These are phyloP conservation scores for Medicago arabica DNA, from an alignment of 306 rosid genomes.

Conservation along the genomic window DNA sequence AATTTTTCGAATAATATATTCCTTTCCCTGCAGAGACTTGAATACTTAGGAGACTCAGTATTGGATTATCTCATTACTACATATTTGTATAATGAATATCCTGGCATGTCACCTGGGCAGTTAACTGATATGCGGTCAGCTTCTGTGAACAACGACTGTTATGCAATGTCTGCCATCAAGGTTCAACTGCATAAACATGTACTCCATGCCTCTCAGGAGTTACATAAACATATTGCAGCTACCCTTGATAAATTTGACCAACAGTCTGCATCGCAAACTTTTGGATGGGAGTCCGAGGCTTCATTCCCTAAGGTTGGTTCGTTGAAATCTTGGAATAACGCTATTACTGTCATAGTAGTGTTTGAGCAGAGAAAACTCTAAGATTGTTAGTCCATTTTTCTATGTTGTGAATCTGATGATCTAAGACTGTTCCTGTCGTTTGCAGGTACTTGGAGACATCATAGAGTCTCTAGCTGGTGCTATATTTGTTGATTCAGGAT, in stretches of 20 bases:
- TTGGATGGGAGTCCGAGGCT: conserved; percentile 73
- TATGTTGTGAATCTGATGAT: neutral
- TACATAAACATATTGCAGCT: conserved; percentile 56
- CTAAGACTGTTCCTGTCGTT: neutral
- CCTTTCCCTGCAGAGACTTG: conserved; percentile 63
- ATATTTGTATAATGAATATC: conserved; percentile 64
- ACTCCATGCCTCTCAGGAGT: conserved; percentile 60
- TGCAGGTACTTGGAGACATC: conserved; percentile 81
- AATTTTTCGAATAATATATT: conserved; percentile 23
- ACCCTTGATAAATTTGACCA: conserved; percentile 44
- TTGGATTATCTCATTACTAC: conserved; percentile 70
- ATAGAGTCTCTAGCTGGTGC: conserved; percentile 90
- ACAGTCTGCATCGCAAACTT: conserved; percentile 49
- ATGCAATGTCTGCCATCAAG: conserved; percentile 68
- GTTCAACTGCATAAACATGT: conserved; percentile 66
- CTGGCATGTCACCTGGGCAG: conserved; percentile 67
- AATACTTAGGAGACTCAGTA: conserved; percentile 80
- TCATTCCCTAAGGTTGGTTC: conserved; percentile 77
- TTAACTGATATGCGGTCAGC: conserved; percentile 87
- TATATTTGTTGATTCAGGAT: conserved; percentile 73
- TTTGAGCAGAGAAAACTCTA: neutral
- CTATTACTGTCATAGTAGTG: neutral
- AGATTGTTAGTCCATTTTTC: neutral
- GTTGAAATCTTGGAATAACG: conserved; percentile 2
- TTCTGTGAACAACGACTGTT: conserved; percentile 76